Percentiles rank a stretch among this genome's conserved stretches.
Conservation (phyloP, 768 basidiomycete genomes). For the Leccinellum luteum region DNA sequence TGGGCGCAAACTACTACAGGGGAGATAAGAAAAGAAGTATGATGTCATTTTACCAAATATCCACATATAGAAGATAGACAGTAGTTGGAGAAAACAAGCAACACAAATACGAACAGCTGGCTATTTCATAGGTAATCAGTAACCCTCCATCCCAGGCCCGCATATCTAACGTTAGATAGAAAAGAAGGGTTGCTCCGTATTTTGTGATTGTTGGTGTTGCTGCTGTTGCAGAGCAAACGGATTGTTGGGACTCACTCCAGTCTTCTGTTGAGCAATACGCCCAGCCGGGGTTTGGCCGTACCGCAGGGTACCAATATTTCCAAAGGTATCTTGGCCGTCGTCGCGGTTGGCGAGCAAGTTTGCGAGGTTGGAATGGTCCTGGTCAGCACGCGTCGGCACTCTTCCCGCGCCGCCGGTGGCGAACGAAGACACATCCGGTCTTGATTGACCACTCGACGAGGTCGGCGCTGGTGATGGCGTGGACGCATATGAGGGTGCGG, state of each 20-base stretch:
- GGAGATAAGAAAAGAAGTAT: slow-evolving; percentile 5
- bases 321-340: slow-evolving; percentile 94
- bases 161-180: slow-evolving; percentile 49
- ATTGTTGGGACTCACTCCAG: slow-evolving; percentile 51
- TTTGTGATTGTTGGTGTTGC: slow-evolving; percentile 53
- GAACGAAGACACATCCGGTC: slow-evolving; percentile 32
- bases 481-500: slow-evolving; percentile 29
- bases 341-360: slow-evolving; percentile 83
- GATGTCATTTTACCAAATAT: slow-evolving; percentile 22
- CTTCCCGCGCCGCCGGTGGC: slow-evolving; percentile 9
- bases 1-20: not conserved
- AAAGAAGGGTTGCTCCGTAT: slow-evolving; percentile 75
- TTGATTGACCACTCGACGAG: slow-evolving; percentile 34
- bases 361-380: slow-evolving; percentile 73
- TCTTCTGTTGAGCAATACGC: slow-evolving; percentile 43
- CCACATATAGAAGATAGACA: slow-evolving; percentile 18
- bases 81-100: not conserved
- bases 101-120: not conserved
- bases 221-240: slow-evolving; percentile 53
- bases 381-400: slow-evolving; percentile 51
- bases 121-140: slow-evolving; percentile 12
- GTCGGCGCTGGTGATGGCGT: slow-evolving; percentile 44
- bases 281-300: slow-evolving; percentile 62
- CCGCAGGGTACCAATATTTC: slow-evolving; percentile 79
- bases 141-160: not conserved